These are phyloP conservation scores for Pterocarpus santalinus DNA, from an alignment of 306 rosid genomes.

Conservation along the genomic window DNA sequence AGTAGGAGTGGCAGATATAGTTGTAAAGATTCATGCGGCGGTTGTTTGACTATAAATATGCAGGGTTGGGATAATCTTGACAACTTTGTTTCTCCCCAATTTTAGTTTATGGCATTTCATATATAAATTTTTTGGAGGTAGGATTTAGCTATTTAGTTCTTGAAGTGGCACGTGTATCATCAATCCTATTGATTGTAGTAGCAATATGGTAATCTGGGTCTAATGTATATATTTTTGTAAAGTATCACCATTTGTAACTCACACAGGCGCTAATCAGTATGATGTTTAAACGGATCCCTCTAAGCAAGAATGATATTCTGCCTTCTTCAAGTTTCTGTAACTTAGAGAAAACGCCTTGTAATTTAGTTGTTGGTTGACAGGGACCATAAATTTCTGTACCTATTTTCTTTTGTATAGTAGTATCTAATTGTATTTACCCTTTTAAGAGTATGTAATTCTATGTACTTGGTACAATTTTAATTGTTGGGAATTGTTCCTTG, in stretches of 20 bases:
- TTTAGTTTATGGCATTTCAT: constrained; percentile 45
- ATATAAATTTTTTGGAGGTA: constrained; percentile 50
- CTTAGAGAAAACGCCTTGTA: constrained; percentile 28
- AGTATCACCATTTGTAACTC: constrained; percentile 57
- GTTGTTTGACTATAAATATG: constrained; percentile 54
- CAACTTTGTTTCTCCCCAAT: constrained; percentile 33
- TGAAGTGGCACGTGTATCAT: constrained; percentile 54
- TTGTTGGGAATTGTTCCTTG: not conserved
- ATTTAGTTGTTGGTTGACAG: constrained; percentile 25
- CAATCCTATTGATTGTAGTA: constrained; percentile 59
- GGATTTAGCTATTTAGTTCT: constrained; percentile 50
- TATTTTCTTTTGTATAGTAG: constrained; percentile 44
- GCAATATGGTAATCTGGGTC: constrained; percentile 61
- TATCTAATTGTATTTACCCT: constrained; percentile 35
- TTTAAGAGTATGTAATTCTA: not conserved
- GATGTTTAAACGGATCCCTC: constrained; percentile 41
- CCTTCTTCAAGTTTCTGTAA: constrained; percentile 32
- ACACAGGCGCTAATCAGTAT: constrained; percentile 55
- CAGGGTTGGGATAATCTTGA: constrained; percentile 54
- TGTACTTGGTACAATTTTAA: not conserved
- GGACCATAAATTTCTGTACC: constrained; percentile 35
- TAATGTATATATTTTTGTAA: constrained; percentile 80
- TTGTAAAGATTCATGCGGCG: constrained; percentile 52
- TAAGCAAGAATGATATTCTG: constrained; percentile 33
- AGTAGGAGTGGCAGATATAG: constrained; percentile 67